A percentile compares a stretch with the other conserved stretches of the same genome.
Conservation (phyloP, 805 yeast genomes). For the Pichia manshurica region DNA sequence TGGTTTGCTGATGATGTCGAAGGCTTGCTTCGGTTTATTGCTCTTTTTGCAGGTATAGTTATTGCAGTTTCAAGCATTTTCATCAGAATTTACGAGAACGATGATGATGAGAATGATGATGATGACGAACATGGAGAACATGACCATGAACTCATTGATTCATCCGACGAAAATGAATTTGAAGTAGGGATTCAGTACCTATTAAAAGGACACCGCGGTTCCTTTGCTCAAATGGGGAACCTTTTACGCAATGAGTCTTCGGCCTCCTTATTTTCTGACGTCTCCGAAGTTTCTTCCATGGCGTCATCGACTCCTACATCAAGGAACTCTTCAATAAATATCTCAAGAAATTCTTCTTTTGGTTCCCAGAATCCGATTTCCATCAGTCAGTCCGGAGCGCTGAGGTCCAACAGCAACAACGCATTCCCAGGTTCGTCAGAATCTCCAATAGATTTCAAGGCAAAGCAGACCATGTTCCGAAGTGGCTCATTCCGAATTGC, state of each 20-base stretch:
- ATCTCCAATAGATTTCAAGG: slow-evolving; percentile 26
- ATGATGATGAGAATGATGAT: slow-evolving; percentile 14
- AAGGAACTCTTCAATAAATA: slow-evolving; percentile 15
- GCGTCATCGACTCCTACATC: slow-evolving; percentile 16
- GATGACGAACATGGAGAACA: neutral
- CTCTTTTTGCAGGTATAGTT: slow-evolving; percentile 44
- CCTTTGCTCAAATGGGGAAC: slow-evolving; percentile 30
- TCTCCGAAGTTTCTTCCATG: slow-evolving; percentile 24
- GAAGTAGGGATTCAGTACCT: slow-evolving; percentile 24
- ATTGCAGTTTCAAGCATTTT: slow-evolving; percentile 43
- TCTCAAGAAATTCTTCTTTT: slow-evolving; percentile 17
- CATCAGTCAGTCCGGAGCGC: slow-evolving; percentile 8
- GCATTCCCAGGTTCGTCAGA: neutral
- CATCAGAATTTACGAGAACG: slow-evolving; percentile 32
- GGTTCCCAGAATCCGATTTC: slow-evolving; percentile 9
- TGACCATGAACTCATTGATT: neutral
- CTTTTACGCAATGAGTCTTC: slow-evolving; percentile 22
- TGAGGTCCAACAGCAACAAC: slow-evolving; percentile 7
- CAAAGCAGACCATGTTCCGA: slow-evolving; percentile 19
- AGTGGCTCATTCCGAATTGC: slow-evolving; percentile 22
- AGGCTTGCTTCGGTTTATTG: slow-evolving; percentile 50
- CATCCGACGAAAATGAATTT: slow-evolving; percentile 13
- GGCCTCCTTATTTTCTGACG: slow-evolving; percentile 28
- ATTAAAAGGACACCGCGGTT: slow-evolving; percentile 32
- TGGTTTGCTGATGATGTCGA: slow-evolving; percentile 49